Percentiles rank a stretch among this genome's conserved stretches.
Evolutionary conservation across 2,329 filamentous ascomycete species (phyloP).

Genomic region (Davidsoniella eucalypti): DNA sequence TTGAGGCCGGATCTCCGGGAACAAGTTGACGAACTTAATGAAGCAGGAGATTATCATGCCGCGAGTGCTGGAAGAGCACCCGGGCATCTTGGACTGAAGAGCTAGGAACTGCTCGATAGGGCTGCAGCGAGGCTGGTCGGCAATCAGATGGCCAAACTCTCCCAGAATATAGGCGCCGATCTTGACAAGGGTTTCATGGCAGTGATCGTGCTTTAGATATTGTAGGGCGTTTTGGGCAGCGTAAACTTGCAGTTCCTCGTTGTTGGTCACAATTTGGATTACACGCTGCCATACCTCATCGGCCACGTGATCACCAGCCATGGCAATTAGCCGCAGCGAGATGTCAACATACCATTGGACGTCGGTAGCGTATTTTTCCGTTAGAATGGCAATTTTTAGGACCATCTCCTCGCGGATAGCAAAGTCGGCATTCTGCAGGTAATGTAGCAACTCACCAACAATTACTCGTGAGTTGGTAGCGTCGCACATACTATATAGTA

Average conservation of each 20-base stretch:
- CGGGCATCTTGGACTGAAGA: conserved; percentile 74
- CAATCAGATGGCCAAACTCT: conserved; percentile 92
- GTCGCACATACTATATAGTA: conserved; percentile 99
- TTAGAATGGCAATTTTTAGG: conserved; percentile 92
- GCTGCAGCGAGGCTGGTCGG: conserved; percentile 79
- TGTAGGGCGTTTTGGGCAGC: conserved; percentile 85
- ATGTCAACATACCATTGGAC: conserved; percentile 99
- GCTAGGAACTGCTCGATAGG: conserved; percentile 96
- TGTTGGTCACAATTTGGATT: conserved; percentile 97
- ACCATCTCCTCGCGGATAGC: conserved; percentile 99
- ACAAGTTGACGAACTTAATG: conserved; percentile 94
- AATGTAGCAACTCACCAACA: conserved; percentile 82
- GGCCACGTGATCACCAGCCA: conserved; percentile 95
- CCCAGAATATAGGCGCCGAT: conserved; percentile 93
- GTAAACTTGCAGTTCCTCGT: conserved; percentile 94
- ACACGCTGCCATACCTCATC: conserved; percentile 99
- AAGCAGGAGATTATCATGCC: conserved; percentile 93
- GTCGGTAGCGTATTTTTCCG: conserved; percentile 95
- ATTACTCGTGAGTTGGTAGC: conserved; percentile 85
- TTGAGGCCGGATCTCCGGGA: conserved; percentile 95
- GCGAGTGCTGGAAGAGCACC: conserved; percentile 73
- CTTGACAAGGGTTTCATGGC: conserved; percentile 93
- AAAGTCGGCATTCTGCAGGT: conserved; percentile 91
- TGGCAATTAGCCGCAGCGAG: conserved; percentile 79
- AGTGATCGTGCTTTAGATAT: conserved; percentile 83